Evolutionary conservation across 2,329 filamentous ascomycete genomes (phyloP).

Genomic region (Fonsecaea pedrosoi): DNA sequence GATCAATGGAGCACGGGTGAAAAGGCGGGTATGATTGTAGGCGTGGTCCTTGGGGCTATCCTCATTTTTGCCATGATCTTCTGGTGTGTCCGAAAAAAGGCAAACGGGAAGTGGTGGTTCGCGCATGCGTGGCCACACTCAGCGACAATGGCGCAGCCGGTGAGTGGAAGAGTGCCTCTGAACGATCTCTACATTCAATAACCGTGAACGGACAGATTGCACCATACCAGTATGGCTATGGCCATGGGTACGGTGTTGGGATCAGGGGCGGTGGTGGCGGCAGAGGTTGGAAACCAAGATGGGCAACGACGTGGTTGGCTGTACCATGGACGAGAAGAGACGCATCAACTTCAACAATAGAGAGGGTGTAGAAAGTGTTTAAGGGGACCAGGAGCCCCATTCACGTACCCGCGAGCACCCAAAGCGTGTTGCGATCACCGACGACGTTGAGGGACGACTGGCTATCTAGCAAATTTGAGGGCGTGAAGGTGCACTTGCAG

Average conservation of each 20-base stretch:
- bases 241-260: conserved; percentile 18
- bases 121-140: conserved; percentile 30
- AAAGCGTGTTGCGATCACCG: background rate
- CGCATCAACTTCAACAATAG: background rate
- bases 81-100: conserved; percentile 29
- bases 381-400: background rate
- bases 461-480: background rate
- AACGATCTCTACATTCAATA: conserved; percentile 24
- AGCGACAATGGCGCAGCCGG: background rate
- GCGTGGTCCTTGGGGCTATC: conserved; percentile 39
- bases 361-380: background rate
- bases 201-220: conserved; percentile 27
- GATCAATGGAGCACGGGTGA: conserved; percentile 40
- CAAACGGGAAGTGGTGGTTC: conserved; percentile 36
- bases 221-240: conserved; percentile 23
- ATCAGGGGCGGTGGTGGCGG: conserved; percentile 17
- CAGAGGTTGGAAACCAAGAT: conserved; percentile 4
- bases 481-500: background rate
- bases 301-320: conserved; percentile 6
- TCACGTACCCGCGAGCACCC: background rate
- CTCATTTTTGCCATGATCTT: conserved; percentile 38
- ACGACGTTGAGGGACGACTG: background rate
- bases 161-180: background rate
- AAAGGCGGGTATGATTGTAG: conserved; percentile 43
- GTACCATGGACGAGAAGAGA: background rate